phyloP scores from a whole-genome alignment of 1,139 yeast species.

The Suhomyces panamericanus region DNA sequence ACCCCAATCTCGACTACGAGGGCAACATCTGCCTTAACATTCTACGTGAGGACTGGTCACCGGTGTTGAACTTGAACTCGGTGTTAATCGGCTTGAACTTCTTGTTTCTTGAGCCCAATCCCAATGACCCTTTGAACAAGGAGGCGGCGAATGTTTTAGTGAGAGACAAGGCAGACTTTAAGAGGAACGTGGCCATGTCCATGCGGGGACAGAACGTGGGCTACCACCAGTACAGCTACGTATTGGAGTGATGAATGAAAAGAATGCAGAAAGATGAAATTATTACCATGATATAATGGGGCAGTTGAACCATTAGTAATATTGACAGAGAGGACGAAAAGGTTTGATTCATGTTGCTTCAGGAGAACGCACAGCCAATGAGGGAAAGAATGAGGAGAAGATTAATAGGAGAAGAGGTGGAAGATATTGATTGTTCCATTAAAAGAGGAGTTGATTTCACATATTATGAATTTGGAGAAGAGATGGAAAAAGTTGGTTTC shows the following conservation, averaged over 20 bases:
- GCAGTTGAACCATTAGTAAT: too few relatives aligned
- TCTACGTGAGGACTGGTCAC: constrained; percentile 94
- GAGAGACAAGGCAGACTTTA: constrained; percentile 56
- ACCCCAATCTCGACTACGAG: constrained; percentile 87
- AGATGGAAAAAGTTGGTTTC: too few relatives aligned
- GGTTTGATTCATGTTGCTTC: too few relatives aligned
- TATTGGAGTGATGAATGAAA: constrained; percentile 19
- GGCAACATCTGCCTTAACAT: constrained; percentile 94
- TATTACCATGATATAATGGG: too few relatives aligned
- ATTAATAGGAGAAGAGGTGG: too few relatives aligned
- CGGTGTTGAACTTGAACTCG: constrained; percentile 80
- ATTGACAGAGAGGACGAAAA: neutral
- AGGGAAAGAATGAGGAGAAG: too few relatives aligned
- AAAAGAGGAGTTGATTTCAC: too few relatives aligned
- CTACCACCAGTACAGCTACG: constrained; percentile 26
- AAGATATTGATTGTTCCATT: too few relatives aligned
- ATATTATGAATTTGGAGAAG: too few relatives aligned
- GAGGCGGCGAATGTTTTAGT: constrained; percentile 80
- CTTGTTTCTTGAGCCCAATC: constrained; percentile 85
- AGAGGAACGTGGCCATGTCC: constrained; percentile 55
- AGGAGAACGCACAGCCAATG: too few relatives aligned
- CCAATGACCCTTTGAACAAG: constrained; percentile 89
- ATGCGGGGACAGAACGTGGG: constrained; percentile 73
- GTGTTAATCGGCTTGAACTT: constrained; percentile 84
- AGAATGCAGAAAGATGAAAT: too few relatives aligned